These are phyloP conservation scores for Candida pseudofarinosa DNA, from an alignment of 805 yeast genomes.

Conservation along the genomic window DNA sequence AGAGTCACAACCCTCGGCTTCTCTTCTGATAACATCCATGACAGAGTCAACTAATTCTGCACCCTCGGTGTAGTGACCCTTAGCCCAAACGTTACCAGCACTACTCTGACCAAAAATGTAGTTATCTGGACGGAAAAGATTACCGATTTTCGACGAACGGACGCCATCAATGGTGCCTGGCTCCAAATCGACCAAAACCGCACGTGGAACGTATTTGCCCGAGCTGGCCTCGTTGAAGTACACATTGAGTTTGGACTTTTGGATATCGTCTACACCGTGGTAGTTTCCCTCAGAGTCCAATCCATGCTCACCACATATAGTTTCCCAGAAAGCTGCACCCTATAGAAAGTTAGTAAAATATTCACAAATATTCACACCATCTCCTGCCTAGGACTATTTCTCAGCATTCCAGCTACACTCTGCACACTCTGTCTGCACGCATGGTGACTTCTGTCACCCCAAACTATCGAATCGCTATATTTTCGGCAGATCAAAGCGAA, in stretches of 20 bases:
- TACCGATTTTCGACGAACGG: constrained; percentile 74
- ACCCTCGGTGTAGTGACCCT: constrained; percentile 95
- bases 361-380: neutral
- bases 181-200: constrained; percentile 87
- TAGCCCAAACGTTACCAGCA: constrained; percentile 97
- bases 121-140: constrained; percentile 89
- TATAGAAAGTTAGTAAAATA: constrained; percentile 12
- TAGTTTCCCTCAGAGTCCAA: constrained; percentile 71
- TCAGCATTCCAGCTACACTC: constrained; percentile 14
- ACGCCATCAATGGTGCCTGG: constrained; percentile 92
- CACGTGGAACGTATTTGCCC: constrained; percentile 90
- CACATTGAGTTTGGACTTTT: constrained; percentile 62
- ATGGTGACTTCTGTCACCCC: no score
- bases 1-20: constrained; percentile 89
- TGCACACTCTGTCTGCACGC: neutral
- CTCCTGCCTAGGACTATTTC: constrained; percentile 4
- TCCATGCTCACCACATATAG: constrained; percentile 86
- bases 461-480: no score
- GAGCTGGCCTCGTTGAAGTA: constrained; percentile 84
- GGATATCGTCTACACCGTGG: constrained; percentile 46
- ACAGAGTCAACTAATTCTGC: constrained; percentile 91
- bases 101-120: constrained; percentile 85
- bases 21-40: constrained; percentile 86
- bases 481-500: no score
- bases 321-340: constrained; percentile 95